A percentile compares a stretch with the other conserved stretches of the same genome.
phyloP scores from a whole-genome alignment of 768 basidiomycete species.

The Tremella fuciformis region DNA sequence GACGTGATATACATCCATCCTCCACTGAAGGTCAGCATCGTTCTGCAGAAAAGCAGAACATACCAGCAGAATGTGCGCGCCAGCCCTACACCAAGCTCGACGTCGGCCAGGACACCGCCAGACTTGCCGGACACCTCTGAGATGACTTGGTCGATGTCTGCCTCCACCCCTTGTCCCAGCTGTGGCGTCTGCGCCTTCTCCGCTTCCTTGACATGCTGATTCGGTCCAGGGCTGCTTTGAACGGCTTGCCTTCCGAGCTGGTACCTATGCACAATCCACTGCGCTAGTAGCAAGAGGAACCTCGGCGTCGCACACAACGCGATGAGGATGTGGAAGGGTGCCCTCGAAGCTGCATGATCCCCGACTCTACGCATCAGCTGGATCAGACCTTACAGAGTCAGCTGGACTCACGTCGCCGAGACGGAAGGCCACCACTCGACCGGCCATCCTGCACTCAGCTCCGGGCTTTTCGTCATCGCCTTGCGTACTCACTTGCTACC shows the following conservation, averaged over 20 bases:
- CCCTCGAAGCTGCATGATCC: constrained; percentile 79
- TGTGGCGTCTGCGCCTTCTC: background rate
- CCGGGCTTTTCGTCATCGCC: background rate
- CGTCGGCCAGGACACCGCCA: constrained; percentile 47
- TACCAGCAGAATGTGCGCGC: constrained; percentile 70
- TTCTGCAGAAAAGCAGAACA: background rate
- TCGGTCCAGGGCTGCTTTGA: background rate
- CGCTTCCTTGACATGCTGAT: background rate
- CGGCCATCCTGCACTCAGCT: constrained; percentile 59
- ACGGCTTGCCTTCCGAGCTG: constrained; percentile 17
- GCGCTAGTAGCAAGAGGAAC: constrained; percentile 51
- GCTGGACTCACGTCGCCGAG: constrained; percentile 43
- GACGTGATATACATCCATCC: constrained; percentile 90
- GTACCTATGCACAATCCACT: constrained; percentile 43
- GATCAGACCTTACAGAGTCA: background rate
- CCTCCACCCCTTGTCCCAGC: too few relatives aligned
- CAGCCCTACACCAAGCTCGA: constrained; percentile 64
- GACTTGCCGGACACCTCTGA: constrained; percentile 1
- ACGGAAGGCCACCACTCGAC: constrained; percentile 91
- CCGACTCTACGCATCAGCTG: constrained; percentile 63
- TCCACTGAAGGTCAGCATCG: constrained; percentile 53
- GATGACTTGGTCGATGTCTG: constrained; percentile 4
- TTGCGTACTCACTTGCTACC: constrained; percentile 51
- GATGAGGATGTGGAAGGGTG: constrained; percentile 78
- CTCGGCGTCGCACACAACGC: constrained; percentile 81